Percentiles rank a stretch among this genome's conserved stretches.
Conservation (phyloP, 2,329 filamentous ascomycete genomes). For the Blumeria graminis region DNA sequence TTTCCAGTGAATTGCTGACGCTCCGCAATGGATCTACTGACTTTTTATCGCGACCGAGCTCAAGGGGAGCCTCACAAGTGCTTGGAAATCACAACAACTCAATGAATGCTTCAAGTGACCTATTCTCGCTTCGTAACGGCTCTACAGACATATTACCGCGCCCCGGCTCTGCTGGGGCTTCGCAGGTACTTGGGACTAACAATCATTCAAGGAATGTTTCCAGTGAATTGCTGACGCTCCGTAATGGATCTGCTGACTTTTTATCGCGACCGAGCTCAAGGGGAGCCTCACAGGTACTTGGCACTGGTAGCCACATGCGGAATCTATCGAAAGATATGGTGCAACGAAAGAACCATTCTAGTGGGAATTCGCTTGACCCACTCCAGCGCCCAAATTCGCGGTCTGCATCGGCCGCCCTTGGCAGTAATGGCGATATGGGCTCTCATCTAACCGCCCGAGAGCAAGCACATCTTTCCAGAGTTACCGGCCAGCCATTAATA, state of each 20-base stretch:
- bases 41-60: constrained; percentile 25
- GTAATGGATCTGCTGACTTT: constrained; percentile 23
- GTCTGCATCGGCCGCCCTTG: constrained; percentile 21
- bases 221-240: constrained; percentile 21
- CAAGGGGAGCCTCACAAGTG: constrained; percentile 28
- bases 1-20: constrained; percentile 23
- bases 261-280: constrained; percentile 31
- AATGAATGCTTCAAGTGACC: not conserved
- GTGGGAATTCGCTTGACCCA: constrained; percentile 23
- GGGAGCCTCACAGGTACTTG: constrained; percentile 22
- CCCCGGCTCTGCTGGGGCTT: constrained; percentile 34
- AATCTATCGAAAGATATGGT: constrained; percentile 25
- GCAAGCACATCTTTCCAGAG: constrained; percentile 66
- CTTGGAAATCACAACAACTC: constrained; percentile 1
- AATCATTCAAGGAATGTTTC: constrained; percentile 21
- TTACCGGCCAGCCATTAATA: constrained; percentile 56
- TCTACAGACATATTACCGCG: constrained; percentile 25
- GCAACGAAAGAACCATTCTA: constrained; percentile 21
- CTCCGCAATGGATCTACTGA: constrained; percentile 23
- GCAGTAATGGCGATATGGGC: constrained; percentile 19
- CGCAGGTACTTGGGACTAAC: constrained; percentile 12
- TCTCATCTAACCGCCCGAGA: constrained; percentile 58
- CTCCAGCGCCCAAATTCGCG: constrained; percentile 31
- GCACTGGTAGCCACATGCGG: constrained; percentile 18
- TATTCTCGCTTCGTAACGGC: constrained; percentile 23